Base-by-base conservation (phyloP, 1,284 basidiomycete genomes). In the Sporisorium reilianum region DNA sequence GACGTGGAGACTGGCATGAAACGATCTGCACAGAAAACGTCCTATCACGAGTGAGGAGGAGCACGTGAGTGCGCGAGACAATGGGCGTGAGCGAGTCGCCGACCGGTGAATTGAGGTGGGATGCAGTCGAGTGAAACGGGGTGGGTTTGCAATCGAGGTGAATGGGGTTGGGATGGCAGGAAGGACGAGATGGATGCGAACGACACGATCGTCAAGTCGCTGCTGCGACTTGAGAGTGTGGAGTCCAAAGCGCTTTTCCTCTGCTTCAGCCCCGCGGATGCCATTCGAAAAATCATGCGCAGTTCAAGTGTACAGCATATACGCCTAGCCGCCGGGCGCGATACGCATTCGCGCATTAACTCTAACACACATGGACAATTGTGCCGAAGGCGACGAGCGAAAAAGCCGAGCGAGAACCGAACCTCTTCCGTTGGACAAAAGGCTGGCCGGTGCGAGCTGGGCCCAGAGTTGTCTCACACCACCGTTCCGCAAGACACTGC, bases 271-370 rank as follows among this genome's bases (percentile, higher is more conserved):
- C n/a, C 18, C 50, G 23, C 32, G 22, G 30, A 49, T 44, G 36
- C 40, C 22, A 16, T 26, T 26, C 44, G 25, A 28, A 16, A n/a
- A 20, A 41, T 41, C 22, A 28, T 30, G 45, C 26, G 45, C 45
- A n/a, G 26, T 25, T n/a, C 7, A 20, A 8, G 8, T 20, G 18
- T n/a, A n/a, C n/a, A n/a, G n/a, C n/a, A n/a, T n/a, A n/a, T n/a
- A n/a, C n/a, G n/a, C n/a, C n/a, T 30, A 49, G 20, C 38, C 46
- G 36, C 46, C 14, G 18, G 14, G 18, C 38, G 55, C 55, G 55
- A 58, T 50, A 58, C 55, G 55, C 55, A 50, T 7, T 50, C 55
- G 55, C 55, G 25, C 46, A 11, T 4, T 10, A 11, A 28, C 9
- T 32, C 28, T 54, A 54, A 54, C 52, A 54, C 0, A 3, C 1